Conservation (phyloP, 345 rosid genomes). For the Hypericum androsaemum region DNA sequence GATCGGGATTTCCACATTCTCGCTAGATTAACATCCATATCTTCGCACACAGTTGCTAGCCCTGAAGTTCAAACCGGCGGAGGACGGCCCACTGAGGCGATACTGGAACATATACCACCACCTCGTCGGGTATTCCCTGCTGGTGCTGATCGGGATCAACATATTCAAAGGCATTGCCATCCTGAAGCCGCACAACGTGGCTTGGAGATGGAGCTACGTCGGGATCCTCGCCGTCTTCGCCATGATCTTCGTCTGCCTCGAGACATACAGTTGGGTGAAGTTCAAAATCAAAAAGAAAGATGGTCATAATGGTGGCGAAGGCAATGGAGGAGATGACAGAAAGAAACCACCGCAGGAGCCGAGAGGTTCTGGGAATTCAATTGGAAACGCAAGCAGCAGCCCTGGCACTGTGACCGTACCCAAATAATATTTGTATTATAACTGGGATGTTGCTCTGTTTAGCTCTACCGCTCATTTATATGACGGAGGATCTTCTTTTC, state of each 20-base stretch:
- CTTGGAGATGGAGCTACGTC: constrained; percentile 34
- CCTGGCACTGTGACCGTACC: no score
- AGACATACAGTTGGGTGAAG: constrained; percentile 33
- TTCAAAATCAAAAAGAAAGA: constrained; percentile 1
- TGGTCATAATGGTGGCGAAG: background rate
- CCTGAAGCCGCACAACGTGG: constrained; percentile 17
- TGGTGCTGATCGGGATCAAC: constrained; percentile 29
- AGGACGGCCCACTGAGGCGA: constrained; percentile 27
- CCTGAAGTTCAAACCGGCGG: constrained; percentile 22
- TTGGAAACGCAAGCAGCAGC: no score
- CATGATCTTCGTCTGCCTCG: constrained; percentile 15
- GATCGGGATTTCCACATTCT: no score
- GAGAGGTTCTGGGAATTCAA: no score
- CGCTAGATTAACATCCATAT: no score
- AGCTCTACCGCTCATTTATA: no score
- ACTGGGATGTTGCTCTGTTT: no score
- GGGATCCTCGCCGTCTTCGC: constrained; percentile 26
- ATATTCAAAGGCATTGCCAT: constrained; percentile 37
- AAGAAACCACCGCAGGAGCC: no score
- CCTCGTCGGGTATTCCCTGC: constrained; percentile 35
- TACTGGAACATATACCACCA: constrained; percentile 56
- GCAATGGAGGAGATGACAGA: no score
- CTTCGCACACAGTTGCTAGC: constrained; percentile 29
- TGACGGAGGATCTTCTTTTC: no score
- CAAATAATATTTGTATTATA: no score